These are phyloP conservation scores for Posidonia oceanica DNA, from an alignment of 116 monocot species.

Conservation along the genomic window DNA sequence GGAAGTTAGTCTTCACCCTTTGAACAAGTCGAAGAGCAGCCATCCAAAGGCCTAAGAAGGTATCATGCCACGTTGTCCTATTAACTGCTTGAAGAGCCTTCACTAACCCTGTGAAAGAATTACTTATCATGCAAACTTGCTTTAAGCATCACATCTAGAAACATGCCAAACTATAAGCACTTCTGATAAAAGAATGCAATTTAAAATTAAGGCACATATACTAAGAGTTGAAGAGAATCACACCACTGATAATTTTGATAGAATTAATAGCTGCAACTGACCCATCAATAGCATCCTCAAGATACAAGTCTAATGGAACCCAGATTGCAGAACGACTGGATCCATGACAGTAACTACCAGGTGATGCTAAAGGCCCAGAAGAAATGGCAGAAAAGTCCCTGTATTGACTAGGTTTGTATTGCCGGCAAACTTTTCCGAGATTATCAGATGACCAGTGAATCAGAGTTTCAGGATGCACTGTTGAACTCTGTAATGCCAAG, in stretches of 20 bases:
- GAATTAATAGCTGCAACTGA: conserved; percentile 89
- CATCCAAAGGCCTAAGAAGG: conserved; percentile 93
- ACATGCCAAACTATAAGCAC: neutral
- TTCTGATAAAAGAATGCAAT: neutral
- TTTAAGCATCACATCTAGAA: neutral
- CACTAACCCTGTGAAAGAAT: conserved; percentile 50
- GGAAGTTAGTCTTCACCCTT: conserved; percentile 36
- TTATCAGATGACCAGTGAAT: conserved; percentile 27
- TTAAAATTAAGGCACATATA: neutral
- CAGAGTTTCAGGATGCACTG: conserved; percentile 28
- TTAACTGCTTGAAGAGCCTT: conserved; percentile 82
- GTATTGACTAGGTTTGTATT: conserved; percentile 23
- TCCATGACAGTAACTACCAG: conserved; percentile 46
- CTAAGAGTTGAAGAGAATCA: neutral
- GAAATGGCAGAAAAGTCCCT: conserved; percentile 21
- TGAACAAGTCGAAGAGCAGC: conserved; percentile 97
- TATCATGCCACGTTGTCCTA: conserved; percentile 78
- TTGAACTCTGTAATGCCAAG: conserved; percentile 45
- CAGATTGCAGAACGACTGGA: conserved; percentile 57
- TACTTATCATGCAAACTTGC: neutral
- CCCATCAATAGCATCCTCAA: conserved; percentile 83
- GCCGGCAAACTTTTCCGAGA: conserved; percentile 10
- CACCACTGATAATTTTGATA: conserved; percentile 85
- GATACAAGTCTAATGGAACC: conserved; percentile 94
- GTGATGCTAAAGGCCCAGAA: conserved; percentile 32